These are phyloP conservation scores for Citrullus amarus DNA, from an alignment of 306 rosid genomes.

Conservation along the genomic window DNA sequence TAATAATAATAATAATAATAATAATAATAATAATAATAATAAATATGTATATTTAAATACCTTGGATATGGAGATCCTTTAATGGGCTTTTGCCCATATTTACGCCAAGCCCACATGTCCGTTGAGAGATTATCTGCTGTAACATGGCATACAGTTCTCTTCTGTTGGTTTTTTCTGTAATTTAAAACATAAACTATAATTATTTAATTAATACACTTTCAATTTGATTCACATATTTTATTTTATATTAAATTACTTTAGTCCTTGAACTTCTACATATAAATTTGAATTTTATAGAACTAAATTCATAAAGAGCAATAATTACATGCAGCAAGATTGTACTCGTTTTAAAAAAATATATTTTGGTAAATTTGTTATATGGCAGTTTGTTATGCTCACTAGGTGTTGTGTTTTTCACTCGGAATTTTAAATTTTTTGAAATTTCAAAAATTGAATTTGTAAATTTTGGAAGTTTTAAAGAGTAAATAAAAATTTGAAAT, in stretches of 20 bases:
- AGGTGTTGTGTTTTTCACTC: too few relatives aligned
- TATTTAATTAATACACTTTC: not conserved
- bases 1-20: not conserved
- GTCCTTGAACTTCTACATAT: too few relatives aligned
- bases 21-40: not conserved
- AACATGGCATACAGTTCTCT: slow-evolving; percentile 37
- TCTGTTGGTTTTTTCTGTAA: slow-evolving; percentile 40
- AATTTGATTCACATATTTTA: not conserved
- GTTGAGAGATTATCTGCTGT: slow-evolving; percentile 40
- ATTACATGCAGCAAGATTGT: too few relatives aligned
- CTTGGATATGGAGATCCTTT: slow-evolving; percentile 33
- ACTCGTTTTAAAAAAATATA: too few relatives aligned
- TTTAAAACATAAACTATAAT: not conserved
- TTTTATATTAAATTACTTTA: not conserved
- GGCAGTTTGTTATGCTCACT: too few relatives aligned
- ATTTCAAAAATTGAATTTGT: too few relatives aligned
- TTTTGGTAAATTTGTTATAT: too few relatives aligned
- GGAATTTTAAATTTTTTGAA: too few relatives aligned
- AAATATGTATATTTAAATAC: slow-evolving; percentile 10
- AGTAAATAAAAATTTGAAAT: too few relatives aligned
- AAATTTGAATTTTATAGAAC: too few relatives aligned
- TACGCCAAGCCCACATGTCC: slow-evolving; percentile 80
- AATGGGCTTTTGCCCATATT: slow-evolving; percentile 13
- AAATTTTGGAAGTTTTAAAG: too few relatives aligned
- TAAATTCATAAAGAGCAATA: too few relatives aligned